Base-by-base conservation (phyloP, 441 rosid species). In the Capsella rubella region DNA sequence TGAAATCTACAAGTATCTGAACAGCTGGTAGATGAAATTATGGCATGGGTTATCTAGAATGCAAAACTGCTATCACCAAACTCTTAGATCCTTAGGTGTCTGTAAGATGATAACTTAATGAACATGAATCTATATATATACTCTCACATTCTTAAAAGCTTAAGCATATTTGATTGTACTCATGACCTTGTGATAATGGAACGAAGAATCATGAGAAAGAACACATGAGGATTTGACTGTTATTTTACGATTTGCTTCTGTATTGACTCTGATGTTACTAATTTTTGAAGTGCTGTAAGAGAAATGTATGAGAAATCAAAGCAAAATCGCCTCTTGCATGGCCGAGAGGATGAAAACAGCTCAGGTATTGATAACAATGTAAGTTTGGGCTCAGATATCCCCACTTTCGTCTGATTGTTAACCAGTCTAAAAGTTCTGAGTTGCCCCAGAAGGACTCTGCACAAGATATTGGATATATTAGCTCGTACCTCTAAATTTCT, bases 231-330 rank as follows among this genome's bases (percentile, higher is more conserved):
- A 56, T 21, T 35, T 58, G 12, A 13, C 52, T 77, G 57, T 15
- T 18, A 25, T 15, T 16, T 15, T 9, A 28, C 54, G 42, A 51
- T 51, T 46, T 60, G 43, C 64, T 58, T 65, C 32, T 66, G 73
- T 65, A 14, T 53, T 67, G 59, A 77, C 70, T 72, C 31, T 10
- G 4, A 14, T 53, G 46, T 61, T 59, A 60, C 83, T 16, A 56
- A 73, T 21, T 76, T 29, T 81, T 87, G 80, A 89, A 96, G 98
- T 87, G 97, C 96, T 83, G 98, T 93, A 45, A 87, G 98, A 77
- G 97, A 93, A 76, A 93, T 96, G 97, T 87, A 87, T 82, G 99
- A 96, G 85, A 80, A 88, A 25, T 56, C 93, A 87, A 96, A 96
- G 91, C 98, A 93, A 86, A 86, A 80, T 63, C 95, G 95, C 51